Percentiles rank a stretch among this genome's conserved stretches.
Conservation (phyloP, 805 yeast species). For the Peterozyma xylosa region DNA sequence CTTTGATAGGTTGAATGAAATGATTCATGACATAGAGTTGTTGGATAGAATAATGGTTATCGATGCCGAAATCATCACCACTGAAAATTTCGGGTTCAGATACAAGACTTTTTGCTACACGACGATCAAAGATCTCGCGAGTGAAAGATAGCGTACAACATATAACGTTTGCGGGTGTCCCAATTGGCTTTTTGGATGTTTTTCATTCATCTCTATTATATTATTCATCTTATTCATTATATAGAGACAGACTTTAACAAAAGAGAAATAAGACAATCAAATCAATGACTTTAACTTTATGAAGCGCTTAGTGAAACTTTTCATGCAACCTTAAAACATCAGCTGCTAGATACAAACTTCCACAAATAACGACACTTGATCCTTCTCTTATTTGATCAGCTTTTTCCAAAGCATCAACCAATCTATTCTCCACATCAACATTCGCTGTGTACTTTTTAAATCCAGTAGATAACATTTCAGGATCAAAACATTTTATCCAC, state of each 20-base stretch:
- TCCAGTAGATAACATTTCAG: slow-evolving; percentile 21
- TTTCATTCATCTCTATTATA: no score
- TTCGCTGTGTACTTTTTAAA: slow-evolving; percentile 16
- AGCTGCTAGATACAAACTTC: slow-evolving; percentile 63
- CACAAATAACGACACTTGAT: slow-evolving; percentile 46
- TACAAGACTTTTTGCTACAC: slow-evolving; percentile 9
- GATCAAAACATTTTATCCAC: slow-evolving; percentile 59
- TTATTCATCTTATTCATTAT: no score
- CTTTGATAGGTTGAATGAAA: slow-evolving; percentile 5
- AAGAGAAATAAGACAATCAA: no score
- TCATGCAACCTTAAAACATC: slow-evolving; percentile 36
- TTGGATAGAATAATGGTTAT: slow-evolving; percentile 7
- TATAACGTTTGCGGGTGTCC: no score
- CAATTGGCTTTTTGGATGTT: no score
- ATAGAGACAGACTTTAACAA: no score
- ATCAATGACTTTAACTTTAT: no score
- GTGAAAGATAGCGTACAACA: not conserved
- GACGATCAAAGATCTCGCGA: slow-evolving; percentile 4
- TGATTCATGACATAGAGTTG: slow-evolving; percentile 2
- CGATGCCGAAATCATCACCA: slow-evolving; percentile 8
- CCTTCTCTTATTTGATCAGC: slow-evolving; percentile 12
- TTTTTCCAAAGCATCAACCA: slow-evolving; percentile 18
- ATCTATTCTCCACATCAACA: slow-evolving; percentile 16
- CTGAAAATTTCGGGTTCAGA: slow-evolving; percentile 9
- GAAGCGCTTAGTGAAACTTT: not conserved